phyloP scores from a whole-genome alignment of 805 yeast species.

The Starmerella floricola region DNA sequence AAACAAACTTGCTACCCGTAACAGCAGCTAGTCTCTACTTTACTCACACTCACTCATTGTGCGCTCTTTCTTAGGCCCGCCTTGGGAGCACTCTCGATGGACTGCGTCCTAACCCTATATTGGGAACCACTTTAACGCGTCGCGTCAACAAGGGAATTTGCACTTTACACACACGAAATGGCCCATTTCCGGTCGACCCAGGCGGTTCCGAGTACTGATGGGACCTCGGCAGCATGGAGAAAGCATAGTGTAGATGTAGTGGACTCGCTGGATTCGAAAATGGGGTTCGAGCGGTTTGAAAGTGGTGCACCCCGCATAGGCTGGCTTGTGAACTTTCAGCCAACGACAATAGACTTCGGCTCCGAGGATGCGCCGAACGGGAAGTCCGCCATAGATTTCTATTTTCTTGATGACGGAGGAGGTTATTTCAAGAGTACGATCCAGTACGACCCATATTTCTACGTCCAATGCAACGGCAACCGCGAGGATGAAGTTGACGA shows the following conservation, averaged over 20 bases:
- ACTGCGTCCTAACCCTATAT: not conserved
- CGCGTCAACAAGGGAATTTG: conserved; percentile 6
- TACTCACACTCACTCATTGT: not conserved
- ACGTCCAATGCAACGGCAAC: conserved; percentile 44
- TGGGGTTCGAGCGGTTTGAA: conserved; percentile 80
- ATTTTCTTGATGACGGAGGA: conserved; percentile 91
- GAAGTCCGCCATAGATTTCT: conserved; percentile 80
- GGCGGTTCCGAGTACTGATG: conserved; percentile 10
- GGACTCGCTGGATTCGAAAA: conserved; percentile 59
- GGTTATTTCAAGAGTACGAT: conserved; percentile 83
- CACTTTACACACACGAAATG: conserved; percentile 10
- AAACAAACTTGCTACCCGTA: too few relatives aligned
- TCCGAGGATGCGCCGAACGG: conserved; percentile 39
- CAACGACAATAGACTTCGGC: conserved; percentile 38
- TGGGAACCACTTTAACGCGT: conserved; percentile 8
- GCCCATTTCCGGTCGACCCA: conserved; percentile 17
- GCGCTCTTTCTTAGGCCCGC: too few relatives aligned
- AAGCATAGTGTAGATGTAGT: conserved; percentile 8
- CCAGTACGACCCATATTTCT: conserved; percentile 77
- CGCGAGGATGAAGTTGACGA: conserved; percentile 77
- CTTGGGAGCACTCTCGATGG: too few relatives aligned
- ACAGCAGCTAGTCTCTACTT: too few relatives aligned
- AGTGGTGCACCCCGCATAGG: conserved; percentile 64
- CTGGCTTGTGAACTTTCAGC: conserved; percentile 92
- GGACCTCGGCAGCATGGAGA: conserved; percentile 15